phyloP scores from a whole-genome alignment of 148 eudicot genomes.

The Dysphania ambrosioides region DNA sequence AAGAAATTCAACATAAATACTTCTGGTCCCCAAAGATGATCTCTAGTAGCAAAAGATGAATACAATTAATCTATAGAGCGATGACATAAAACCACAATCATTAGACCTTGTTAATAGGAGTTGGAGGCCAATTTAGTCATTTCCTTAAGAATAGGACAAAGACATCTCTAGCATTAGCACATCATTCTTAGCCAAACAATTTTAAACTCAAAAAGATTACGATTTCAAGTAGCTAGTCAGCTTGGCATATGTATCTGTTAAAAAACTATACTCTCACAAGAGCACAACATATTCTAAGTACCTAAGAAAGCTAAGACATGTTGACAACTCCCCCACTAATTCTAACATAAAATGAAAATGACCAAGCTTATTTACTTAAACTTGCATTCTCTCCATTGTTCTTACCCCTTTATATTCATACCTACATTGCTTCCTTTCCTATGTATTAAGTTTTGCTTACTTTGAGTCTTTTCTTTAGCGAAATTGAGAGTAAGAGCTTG shows the following conservation, averaged over 20 bases:
- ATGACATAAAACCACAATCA: conserved; percentile 18
- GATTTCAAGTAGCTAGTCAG: conserved; percentile 13
- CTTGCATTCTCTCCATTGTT: background rate
- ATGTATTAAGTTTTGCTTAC: background rate
- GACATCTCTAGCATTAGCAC: conserved; percentile 18
- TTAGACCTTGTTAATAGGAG: conserved; percentile 16
- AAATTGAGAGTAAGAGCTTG: background rate
- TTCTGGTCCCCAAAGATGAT: background rate
- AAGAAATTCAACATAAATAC: background rate
- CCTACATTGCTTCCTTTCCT: background rate
- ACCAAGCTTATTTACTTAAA: conserved; percentile 12
- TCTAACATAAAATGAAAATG: conserved; percentile 13
- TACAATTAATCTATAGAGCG: background rate
- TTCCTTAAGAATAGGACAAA: conserved; percentile 18
- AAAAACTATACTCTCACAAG: background rate
- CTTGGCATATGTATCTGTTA: background rate
- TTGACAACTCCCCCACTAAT: conserved; percentile 38
- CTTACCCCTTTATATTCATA: conserved; percentile 17
- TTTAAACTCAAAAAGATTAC: background rate
- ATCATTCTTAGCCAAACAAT: conserved; percentile 11
- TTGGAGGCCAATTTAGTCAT: conserved; percentile 24
- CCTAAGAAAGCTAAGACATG: conserved; percentile 33
- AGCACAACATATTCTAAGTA: conserved; percentile 8
- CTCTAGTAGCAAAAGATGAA: background rate
- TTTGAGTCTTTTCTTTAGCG: background rate